These are phyloP conservation scores for Metschnikowia drakensbergensis DNA, from an alignment of 805 yeast genomes.

Conservation along the genomic window DNA sequence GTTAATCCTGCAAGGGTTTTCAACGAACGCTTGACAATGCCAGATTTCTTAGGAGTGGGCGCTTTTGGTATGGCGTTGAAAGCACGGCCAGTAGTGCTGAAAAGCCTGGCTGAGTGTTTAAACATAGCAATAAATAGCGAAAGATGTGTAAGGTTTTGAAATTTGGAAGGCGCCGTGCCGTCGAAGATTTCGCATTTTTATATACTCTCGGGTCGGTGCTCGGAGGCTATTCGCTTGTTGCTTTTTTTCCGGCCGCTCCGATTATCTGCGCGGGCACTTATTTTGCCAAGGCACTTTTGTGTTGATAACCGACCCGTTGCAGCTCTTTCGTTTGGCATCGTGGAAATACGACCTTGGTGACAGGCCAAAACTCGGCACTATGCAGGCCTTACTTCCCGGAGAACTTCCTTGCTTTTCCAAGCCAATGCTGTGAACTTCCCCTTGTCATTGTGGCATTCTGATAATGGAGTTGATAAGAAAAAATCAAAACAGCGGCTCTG, in stretches of 20 bases:
- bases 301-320: neutral
- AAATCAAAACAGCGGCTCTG: too few species aligned
- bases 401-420: too few species aligned
- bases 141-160: neutral
- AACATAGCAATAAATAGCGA: slow-evolving; percentile 11
- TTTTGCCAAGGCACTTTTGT: too few species aligned
- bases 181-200: slow-evolving; percentile 2
- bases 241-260: slow-evolving; percentile 2
- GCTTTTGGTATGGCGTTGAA: slow-evolving; percentile 18
- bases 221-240: slow-evolving; percentile 2
- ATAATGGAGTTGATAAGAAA: too few species aligned
- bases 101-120: slow-evolving; percentile 19
- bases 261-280: slow-evolving; percentile 1
- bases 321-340: neutral
- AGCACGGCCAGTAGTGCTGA: slow-evolving; percentile 22
- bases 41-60: slow-evolving; percentile 16
- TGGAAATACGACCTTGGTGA: neutral
- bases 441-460: too few species aligned
- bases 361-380: neutral
- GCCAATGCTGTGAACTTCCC: too few species aligned
- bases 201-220: slow-evolving; percentile 1
- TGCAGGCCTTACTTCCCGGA: neutral
- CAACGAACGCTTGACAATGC: slow-evolving; percentile 41
- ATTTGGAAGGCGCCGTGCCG: neutral
- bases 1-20: slow-evolving; percentile 47